Conservation (phyloP, 257 asterid genomes). For the Ehretia macrophylla region DNA sequence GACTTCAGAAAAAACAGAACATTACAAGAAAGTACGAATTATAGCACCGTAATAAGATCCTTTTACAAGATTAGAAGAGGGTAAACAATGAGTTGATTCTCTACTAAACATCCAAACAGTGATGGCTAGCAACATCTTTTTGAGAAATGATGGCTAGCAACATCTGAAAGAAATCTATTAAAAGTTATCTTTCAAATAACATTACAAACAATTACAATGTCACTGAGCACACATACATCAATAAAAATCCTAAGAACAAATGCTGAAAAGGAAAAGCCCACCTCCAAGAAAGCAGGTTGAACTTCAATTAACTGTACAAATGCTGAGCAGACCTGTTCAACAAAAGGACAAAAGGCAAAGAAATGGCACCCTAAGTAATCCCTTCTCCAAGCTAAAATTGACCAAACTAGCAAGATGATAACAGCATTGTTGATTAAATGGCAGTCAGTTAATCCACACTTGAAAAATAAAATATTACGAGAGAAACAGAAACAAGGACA, state of each 20-base stretch:
- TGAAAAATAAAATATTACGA: too few relatives aligned
- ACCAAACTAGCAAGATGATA: too few relatives aligned
- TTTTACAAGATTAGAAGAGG: not conserved
- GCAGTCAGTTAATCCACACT: too few relatives aligned
- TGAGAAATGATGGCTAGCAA: too few relatives aligned
- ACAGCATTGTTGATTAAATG: too few relatives aligned
- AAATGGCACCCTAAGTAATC: not conserved
- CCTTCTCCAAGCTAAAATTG: not conserved
- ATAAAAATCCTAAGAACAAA: not conserved
- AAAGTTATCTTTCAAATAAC: too few relatives aligned
- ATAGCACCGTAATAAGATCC: not conserved
- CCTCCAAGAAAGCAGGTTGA: conserved; percentile 77
- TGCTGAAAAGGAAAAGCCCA: conserved; percentile 10
- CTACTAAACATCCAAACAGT: not conserved
- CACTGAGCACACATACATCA: not conserved
- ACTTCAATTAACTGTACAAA: conserved; percentile 94
- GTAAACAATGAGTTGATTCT: conserved; percentile 3
- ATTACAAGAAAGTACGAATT: conserved; percentile 1
- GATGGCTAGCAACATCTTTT: too few relatives aligned
- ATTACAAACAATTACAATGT: too few relatives aligned
- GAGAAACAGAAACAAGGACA: too few relatives aligned
- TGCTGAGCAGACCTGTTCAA: conserved; percentile 86
- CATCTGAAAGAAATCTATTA: too few relatives aligned
- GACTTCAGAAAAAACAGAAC: conserved; percentile 20
- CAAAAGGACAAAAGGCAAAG: conserved; percentile 10